Evolutionary conservation across 2,329 filamentous ascomycete species (phyloP).

Genomic region (Septoria petroselini): DNA sequence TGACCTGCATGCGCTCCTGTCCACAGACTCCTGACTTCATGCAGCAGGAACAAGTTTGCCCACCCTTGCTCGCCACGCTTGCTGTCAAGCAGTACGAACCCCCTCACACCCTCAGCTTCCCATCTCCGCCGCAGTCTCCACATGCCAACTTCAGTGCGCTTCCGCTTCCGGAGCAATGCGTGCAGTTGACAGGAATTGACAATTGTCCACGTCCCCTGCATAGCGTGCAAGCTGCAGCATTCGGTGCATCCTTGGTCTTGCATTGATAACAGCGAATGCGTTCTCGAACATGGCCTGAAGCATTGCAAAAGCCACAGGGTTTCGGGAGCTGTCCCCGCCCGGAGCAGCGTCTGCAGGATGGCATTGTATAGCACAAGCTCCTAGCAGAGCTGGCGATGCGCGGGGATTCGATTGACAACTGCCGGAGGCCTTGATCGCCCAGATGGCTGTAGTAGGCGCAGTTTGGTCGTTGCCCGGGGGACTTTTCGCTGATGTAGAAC

Average conservation of each 20-base stretch:
- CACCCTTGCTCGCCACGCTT: too few species aligned
- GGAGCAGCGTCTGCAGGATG: slow-evolving; percentile 7
- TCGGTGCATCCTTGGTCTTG: slow-evolving; percentile 7
- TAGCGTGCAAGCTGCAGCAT: slow-evolving; percentile 7
- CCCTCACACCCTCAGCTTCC: not conserved
- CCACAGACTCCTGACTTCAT: too few species aligned
- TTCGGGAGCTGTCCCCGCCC: slow-evolving; percentile 3
- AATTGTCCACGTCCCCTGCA: slow-evolving; percentile 9
- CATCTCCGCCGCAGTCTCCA: slow-evolving; percentile 9
- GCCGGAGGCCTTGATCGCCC: too few species aligned
- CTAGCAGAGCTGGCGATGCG: not conserved
- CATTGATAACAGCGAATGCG: slow-evolving; percentile 11
- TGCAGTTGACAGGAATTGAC: slow-evolving; percentile 10
- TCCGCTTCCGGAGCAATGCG: slow-evolving; percentile 5
- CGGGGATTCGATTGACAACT: too few species aligned
- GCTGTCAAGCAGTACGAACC: too few species aligned
- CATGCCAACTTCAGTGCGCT: not conserved
- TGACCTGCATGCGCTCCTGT: too few species aligned
- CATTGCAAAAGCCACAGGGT: slow-evolving; percentile 1
- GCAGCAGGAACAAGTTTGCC: too few species aligned
- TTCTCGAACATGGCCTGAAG: slow-evolving; percentile 4
- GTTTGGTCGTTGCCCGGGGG: too few species aligned
- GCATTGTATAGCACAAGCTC: not conserved
- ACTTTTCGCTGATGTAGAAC: too few species aligned
- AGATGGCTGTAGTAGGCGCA: too few species aligned